Evolutionary conservation across 2,329 filamentous ascomycete genomes (phyloP).

Genomic region (Ascocoryne sarcoides): DNA sequence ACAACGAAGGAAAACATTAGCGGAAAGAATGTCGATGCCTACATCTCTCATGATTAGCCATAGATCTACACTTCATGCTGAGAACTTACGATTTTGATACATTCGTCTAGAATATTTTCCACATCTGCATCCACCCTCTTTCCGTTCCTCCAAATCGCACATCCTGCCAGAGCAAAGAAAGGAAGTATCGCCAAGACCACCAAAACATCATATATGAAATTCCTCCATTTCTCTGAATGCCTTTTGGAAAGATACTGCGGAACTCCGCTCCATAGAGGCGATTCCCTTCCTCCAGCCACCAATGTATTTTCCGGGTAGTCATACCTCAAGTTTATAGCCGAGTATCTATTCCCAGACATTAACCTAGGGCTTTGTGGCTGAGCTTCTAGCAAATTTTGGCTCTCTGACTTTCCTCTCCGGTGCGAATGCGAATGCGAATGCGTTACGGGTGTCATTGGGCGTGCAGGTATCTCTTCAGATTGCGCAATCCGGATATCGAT

Average conservation of each 20-base stretch:
- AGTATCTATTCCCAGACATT: too few relatives aligned
- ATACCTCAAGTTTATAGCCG: too few relatives aligned
- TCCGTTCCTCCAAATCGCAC: conserved; percentile 8
- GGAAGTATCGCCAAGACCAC: conserved; percentile 4
- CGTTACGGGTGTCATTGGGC: too few relatives aligned
- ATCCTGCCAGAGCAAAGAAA: conserved; percentile 12
- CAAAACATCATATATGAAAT: conserved; percentile 6
- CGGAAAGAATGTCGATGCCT: conserved; percentile 16
- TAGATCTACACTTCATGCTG: too few relatives aligned
- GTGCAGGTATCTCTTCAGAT: too few relatives aligned
- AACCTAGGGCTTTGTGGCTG: too few relatives aligned
- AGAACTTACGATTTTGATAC: conserved; percentile 9
- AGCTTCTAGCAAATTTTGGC: conserved; percentile 1
- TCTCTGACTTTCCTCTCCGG: background rate
- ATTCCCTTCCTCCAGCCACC: too few relatives aligned
- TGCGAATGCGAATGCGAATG: background rate
- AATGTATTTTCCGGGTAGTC: too few relatives aligned
- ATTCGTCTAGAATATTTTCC: conserved; percentile 10
- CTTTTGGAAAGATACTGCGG: conserved; percentile 7
- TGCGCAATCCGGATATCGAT: too few relatives aligned
- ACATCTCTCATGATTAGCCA: too few relatives aligned
- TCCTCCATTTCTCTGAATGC: conserved; percentile 5
- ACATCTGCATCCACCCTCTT: conserved; percentile 2
- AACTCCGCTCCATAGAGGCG: conserved; percentile 7
- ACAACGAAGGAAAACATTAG: conserved; percentile 15